Evolutionary conservation across 805 yeast genomes (phyloP).

Genomic region (Cyberlindnera amylophila): DNA sequence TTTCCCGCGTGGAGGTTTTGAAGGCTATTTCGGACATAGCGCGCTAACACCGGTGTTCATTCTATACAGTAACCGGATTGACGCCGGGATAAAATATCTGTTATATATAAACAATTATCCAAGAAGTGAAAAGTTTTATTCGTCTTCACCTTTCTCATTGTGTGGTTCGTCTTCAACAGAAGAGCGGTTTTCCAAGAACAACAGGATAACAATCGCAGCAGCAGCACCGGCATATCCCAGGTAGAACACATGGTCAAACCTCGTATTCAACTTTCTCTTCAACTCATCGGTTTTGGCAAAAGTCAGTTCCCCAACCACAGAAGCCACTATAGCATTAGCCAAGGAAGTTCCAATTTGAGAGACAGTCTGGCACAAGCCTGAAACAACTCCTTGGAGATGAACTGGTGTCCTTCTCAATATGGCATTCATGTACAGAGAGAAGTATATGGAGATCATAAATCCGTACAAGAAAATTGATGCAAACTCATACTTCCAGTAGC

Average conservation of each 20-base stretch:
- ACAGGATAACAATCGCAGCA: background rate
- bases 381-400: slow-evolving; percentile 32
- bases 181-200: no score
- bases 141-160: no score
- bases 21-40: no score
- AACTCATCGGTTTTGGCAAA: background rate
- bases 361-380: slow-evolving; percentile 23
- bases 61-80: no score
- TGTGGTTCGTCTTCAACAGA: no score
- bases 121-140: no score
- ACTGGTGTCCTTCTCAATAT: slow-evolving; percentile 32
- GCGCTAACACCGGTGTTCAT: no score
- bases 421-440: slow-evolving; percentile 31
- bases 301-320: slow-evolving; percentile 28
- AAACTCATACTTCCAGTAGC: slow-evolving; percentile 30
- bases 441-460: slow-evolving; percentile 30
- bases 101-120: no score
- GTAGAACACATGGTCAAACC: slow-evolving; percentile 7
- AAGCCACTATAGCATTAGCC: slow-evolving; percentile 26
- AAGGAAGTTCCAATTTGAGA: slow-evolving; percentile 33
- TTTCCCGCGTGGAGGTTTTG: no score
- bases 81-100: no score
- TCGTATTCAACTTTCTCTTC: background rate
- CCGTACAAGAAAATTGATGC: slow-evolving; percentile 26
- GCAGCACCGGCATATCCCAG: slow-evolving; percentile 9